A percentile compares a stretch with the other conserved stretches of the same genome.
phyloP scores from a whole-genome alignment of 768 basidiomycete species.

The Sporobolomyces pararoseus region DNA sequence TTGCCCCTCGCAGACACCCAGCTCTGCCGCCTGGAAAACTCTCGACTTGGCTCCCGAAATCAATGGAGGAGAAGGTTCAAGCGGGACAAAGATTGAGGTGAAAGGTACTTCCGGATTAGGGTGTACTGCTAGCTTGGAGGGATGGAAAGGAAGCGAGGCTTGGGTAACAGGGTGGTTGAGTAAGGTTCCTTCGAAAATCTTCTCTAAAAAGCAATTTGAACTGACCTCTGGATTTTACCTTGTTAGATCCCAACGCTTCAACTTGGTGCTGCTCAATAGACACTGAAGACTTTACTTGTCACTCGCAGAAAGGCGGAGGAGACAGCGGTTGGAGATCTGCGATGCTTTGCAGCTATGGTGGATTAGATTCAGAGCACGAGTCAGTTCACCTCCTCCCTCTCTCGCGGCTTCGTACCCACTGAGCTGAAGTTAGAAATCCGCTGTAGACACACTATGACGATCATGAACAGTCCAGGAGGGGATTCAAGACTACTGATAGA shows the following conservation, averaged over 20 bases:
- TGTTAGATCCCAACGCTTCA: background rate
- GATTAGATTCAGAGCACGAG: slow-evolving; percentile 1
- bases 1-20: background rate
- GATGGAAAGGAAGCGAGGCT: slow-evolving; percentile 4
- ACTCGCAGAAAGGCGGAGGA: background rate
- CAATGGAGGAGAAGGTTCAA: background rate
- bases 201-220: no score
- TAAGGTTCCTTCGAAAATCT: background rate
- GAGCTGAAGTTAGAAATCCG: no score
- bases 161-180: background rate
- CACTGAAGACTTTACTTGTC: background rate
- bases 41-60: slow-evolving; percentile 10
- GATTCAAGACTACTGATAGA: background rate
- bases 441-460: background rate
- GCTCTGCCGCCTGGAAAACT: background rate
- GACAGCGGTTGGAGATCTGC: background rate
- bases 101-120: background rate
- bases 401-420: no score
- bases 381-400: background rate
- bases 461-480: slow-evolving; percentile 2
- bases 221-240: no score
- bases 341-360: background rate
- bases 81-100: background rate
- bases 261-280: background rate
- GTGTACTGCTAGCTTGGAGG: background rate